phyloP scores from a whole-genome alignment of 352 stramenopile genomes.

The Phytophthora hibernalis region DNA sequence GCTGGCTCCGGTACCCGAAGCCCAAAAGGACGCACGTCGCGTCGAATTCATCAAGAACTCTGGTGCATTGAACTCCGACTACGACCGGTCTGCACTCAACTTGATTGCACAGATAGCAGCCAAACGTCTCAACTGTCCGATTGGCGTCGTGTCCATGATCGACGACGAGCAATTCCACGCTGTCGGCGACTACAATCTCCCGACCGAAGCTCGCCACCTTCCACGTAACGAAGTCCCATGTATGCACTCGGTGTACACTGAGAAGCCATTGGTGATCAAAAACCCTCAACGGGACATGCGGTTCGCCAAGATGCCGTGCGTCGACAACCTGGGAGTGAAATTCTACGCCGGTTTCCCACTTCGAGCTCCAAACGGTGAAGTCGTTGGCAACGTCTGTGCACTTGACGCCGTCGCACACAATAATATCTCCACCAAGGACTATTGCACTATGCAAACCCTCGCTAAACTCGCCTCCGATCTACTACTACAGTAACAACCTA shows the following conservation, averaged over 20 bases:
- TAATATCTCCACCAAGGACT: constrained; percentile 70
- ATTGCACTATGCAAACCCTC: constrained; percentile 71
- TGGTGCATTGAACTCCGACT: constrained; percentile 46
- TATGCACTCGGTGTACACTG: constrained; percentile 61
- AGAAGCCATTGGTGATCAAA: constrained; percentile 70
- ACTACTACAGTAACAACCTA: neutral
- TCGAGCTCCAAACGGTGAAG: constrained; percentile 48
- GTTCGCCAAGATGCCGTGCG: constrained; percentile 57
- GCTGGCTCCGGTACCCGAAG: constrained; percentile 48
- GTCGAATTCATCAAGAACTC: constrained; percentile 56
- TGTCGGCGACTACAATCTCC: constrained; percentile 55
- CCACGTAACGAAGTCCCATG: constrained; percentile 66
- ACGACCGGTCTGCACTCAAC: constrained; percentile 59
- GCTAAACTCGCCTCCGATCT: constrained; percentile 59
- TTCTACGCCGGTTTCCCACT: constrained; percentile 76
- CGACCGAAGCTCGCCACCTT: constrained; percentile 33
- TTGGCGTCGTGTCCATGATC: constrained; percentile 69
- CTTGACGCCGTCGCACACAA: constrained; percentile 50
- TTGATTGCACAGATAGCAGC: constrained; percentile 65
- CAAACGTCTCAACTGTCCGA: constrained; percentile 56
- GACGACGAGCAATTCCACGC: constrained; percentile 58
- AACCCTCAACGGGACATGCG: constrained; percentile 71
- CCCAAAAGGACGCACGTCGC: constrained; percentile 49
- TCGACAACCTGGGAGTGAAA: constrained; percentile 58
- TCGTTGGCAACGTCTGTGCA: constrained; percentile 54